These are phyloP conservation scores for Botrytis elliptica DNA, from an alignment of 2,329 filamentous ascomycete genomes.

Conservation along the genomic window DNA sequence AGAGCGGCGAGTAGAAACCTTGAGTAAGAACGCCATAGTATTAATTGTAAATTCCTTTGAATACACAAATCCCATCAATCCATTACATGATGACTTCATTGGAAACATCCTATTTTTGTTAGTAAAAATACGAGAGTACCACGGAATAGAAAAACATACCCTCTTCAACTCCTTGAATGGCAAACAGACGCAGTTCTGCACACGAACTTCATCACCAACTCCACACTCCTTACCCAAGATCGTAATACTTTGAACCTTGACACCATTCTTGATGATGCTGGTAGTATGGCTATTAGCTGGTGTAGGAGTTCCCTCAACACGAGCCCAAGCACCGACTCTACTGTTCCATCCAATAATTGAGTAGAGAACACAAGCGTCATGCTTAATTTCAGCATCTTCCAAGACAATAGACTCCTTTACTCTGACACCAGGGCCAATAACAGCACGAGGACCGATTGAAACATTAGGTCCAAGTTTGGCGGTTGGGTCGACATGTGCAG, in stretches of 20 bases:
- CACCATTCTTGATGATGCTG: conserved; percentile 93
- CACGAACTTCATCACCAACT: conserved; percentile 89
- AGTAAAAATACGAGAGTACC: conserved; percentile 28
- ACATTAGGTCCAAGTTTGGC: conserved; percentile 97
- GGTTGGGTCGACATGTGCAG: conserved; percentile 84
- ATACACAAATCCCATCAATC: neutral
- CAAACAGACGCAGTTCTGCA: conserved; percentile 97
- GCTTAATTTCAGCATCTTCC: conserved; percentile 92
- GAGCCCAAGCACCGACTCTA: conserved; percentile 94
- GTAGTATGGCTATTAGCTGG: conserved; percentile 86
- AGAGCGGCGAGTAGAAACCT: neutral
- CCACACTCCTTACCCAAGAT: conserved; percentile 95
- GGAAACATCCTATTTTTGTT: conserved; percentile 66
- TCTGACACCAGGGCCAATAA: conserved; percentile 81
- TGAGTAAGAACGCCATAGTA: conserved; percentile 1
- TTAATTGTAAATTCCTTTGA: conserved; percentile 7
- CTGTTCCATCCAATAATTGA: conserved; percentile 97
- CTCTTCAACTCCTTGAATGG: conserved; percentile 98
- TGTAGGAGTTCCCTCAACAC: conserved; percentile 92
- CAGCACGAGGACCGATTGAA: conserved; percentile 85
- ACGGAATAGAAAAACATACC: conserved; percentile 52
- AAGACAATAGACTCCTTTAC: conserved; percentile 96
- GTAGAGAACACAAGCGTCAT: conserved; percentile 93
- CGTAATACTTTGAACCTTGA: conserved; percentile 98
- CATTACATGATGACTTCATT: conserved; percentile 90